Evolutionary conservation across 805 yeast species (phyloP), one percentile per base, ranked within the genome.

Genomic region (Barnettozyma pratensis): DNA sequence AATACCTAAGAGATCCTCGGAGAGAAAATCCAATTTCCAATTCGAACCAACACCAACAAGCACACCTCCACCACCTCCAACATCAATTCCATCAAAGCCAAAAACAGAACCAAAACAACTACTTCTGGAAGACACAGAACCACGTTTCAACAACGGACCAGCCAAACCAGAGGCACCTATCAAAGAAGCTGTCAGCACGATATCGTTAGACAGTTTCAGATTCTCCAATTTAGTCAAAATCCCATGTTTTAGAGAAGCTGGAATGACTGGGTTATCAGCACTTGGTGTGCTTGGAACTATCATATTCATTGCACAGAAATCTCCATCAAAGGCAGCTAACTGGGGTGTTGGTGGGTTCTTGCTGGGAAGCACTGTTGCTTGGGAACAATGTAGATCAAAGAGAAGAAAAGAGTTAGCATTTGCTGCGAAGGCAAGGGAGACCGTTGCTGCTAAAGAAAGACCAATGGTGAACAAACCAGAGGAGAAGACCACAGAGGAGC

Each of bases 361-460:
- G 48, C 63, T 89, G 25, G 97, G 97, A 1, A 81, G 87, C 41
- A 74, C 87, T 0, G 81, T 87, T 29, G 87, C 96, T 1, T 91
- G 96, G 96, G 97, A 91, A 63, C 96, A 89, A 66, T 91, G 98
- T 65, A 74, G 96, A 50, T 73, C 80, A 43, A 74, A 80, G 42
- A 74, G 96, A 63, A 74, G 83, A 59, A 77, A 79, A 53, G 80
- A 86, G 47, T 75, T 80, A 62, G 76, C 77, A 51, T 81, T 83
- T 49, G 84, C 91, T 42, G 81, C 79, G 49, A 66, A 77, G 59
- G 96, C 96, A 0, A 82, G 80, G 57, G 77, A 77, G 49, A 71
- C 69, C 2, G 68, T 68, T 27, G 67, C 67, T 12, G 54, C 55
- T 6, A 67, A 68, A 54, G 66, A 62, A 47, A 65, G 50, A 47